phyloP scores from a whole-genome alignment of 2,329 filamentous ascomycete species.

The Sporothrix phasma region DNA sequence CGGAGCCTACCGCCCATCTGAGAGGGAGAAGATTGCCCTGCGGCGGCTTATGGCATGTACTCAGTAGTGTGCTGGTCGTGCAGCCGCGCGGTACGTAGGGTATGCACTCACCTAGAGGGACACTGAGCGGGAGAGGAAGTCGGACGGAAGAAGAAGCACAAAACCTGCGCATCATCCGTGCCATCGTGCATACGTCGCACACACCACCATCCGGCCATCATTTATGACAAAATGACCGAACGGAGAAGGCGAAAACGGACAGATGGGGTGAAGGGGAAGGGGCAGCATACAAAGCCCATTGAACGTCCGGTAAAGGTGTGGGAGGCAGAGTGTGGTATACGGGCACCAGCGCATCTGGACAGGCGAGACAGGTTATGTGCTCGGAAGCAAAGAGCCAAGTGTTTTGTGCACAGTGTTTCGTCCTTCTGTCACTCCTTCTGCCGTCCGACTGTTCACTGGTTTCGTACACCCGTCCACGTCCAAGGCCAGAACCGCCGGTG shows the following conservation, averaged over 20 bases:
- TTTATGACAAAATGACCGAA: background rate
- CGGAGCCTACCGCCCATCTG: background rate
- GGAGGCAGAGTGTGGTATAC: background rate
- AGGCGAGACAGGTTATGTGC: background rate
- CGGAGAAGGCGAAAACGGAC: background rate
- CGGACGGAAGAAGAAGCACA: too few relatives aligned
- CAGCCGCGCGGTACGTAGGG: background rate
- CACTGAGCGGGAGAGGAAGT: background rate
- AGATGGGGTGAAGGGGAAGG: too few relatives aligned
- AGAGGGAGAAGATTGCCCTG: background rate
- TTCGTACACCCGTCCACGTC: background rate
- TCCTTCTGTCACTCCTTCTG: conserved; percentile 5
- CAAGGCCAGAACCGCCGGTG: too few relatives aligned
- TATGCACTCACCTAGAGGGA: background rate
- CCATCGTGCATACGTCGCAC: background rate
- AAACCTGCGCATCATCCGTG: conserved; percentile 2
- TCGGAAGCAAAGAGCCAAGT: background rate
- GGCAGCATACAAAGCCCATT: background rate
- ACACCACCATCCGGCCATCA: background rate
- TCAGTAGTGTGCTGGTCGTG: background rate
- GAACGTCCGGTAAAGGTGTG: background rate
- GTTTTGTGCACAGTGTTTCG: background rate
- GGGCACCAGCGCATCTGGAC: background rate
- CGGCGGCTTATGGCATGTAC: background rate
- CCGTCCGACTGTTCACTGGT: background rate